These are phyloP conservation scores for Melocanna baccifera DNA, from an alignment of 176 grass and related monocot species.

Conservation along the genomic window DNA sequence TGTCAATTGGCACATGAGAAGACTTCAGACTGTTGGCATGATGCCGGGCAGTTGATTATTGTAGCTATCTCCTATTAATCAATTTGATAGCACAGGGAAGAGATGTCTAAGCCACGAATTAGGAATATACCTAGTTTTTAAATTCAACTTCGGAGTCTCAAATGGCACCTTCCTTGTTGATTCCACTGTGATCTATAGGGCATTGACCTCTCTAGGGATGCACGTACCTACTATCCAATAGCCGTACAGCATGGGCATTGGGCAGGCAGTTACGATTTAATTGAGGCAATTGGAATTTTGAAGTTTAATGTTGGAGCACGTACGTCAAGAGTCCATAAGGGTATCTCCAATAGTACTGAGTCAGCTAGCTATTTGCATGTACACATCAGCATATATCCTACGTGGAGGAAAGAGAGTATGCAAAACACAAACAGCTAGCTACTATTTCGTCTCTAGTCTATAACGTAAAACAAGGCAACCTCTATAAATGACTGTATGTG, in stretches of 20 bases:
- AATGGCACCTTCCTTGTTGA: background rate
- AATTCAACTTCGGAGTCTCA: background rate
- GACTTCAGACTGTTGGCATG: background rate
- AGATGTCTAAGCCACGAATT: background rate
- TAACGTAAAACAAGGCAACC: too few species aligned
- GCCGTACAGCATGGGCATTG: background rate
- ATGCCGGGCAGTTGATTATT: background rate
- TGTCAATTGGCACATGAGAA: background rate
- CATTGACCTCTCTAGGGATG: slow-evolving; percentile 3
- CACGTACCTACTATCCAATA: background rate
- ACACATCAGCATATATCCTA: too few species aligned
- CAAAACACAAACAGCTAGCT: too few species aligned
- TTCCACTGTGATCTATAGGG: slow-evolving; percentile 11
- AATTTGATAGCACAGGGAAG: background rate
- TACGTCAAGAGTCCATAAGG: background rate
- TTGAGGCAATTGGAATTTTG: slow-evolving; percentile 9
- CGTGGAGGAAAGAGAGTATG: too few species aligned
- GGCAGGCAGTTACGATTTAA: background rate
- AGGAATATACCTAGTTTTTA: background rate
- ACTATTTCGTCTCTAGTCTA: too few species aligned
- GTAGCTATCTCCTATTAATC: background rate
- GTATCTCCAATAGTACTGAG: too few species aligned
- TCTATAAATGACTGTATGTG: too few species aligned
- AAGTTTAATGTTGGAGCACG: background rate
- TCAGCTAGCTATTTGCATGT: too few species aligned